Evolutionary conservation across 352 stramenopile species (phyloP).

Genomic region (Hyaloperonospora brassicae): DNA sequence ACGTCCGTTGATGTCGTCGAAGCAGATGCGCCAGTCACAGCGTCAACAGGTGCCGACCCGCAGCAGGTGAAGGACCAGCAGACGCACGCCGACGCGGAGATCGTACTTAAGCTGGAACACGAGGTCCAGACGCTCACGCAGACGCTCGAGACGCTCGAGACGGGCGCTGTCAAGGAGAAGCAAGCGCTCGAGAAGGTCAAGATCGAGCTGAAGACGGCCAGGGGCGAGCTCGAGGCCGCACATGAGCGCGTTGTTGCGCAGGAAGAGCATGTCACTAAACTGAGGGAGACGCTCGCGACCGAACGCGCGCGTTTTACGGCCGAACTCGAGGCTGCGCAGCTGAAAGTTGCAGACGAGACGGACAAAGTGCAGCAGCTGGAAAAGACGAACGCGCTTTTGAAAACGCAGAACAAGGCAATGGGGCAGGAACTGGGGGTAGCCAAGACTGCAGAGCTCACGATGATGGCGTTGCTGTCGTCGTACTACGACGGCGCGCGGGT

Average conservation of each 20-base stretch:
- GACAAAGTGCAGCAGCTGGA: slow-evolving; percentile 24
- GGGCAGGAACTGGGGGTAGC: slow-evolving; percentile 40
- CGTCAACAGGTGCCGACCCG: too few relatives aligned
- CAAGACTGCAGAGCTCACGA: slow-evolving; percentile 46
- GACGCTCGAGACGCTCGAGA: slow-evolving; percentile 14
- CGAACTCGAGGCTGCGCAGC: slow-evolving; percentile 30
- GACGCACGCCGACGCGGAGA: slow-evolving; percentile 10
- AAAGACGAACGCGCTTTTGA: slow-evolving; percentile 16
- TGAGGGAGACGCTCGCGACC: slow-evolving; percentile 24
- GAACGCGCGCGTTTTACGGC: slow-evolving; percentile 9
- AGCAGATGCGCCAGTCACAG: too few relatives aligned
- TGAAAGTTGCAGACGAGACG: slow-evolving; percentile 28
- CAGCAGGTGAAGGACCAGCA: too few relatives aligned
- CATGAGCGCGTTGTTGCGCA: neutral
- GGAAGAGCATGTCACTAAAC: slow-evolving; percentile 13
- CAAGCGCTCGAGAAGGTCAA: slow-evolving; percentile 12
- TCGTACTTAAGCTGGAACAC: slow-evolving; percentile 22
- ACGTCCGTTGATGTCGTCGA: too few relatives aligned
- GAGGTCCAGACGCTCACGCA: slow-evolving; percentile 24
- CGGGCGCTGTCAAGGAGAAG: slow-evolving; percentile 8
- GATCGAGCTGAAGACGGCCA: slow-evolving; percentile 13
- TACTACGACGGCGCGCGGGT: slow-evolving; percentile 78
- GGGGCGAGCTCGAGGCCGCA: slow-evolving; percentile 16
- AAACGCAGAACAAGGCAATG: slow-evolving; percentile 61
- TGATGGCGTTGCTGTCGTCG: slow-evolving; percentile 57